A percentile compares a stretch with the other conserved stretches of the same genome.
Conservation (phyloP, 2,329 filamentous ascomycete genomes). For the Aspergillus hortae region DNA sequence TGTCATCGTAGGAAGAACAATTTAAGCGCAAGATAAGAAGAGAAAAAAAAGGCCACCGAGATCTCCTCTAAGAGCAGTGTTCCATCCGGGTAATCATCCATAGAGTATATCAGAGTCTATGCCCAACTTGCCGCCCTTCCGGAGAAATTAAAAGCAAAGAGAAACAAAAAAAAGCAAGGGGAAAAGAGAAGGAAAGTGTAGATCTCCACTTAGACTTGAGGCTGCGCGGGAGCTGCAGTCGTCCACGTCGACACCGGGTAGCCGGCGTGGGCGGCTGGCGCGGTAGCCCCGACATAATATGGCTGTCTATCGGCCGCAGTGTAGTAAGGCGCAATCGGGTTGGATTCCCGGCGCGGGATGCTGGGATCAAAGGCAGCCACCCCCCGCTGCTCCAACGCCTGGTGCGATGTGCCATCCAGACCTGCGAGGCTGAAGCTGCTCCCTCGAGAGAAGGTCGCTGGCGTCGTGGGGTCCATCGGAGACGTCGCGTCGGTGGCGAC, state of each 20-base stretch:
- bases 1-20: slow-evolving; percentile 19
- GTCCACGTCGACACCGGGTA: slow-evolving; percentile 38
- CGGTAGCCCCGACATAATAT: slow-evolving; percentile 30
- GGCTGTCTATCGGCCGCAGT: slow-evolving; percentile 27
- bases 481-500: slow-evolving; percentile 37
- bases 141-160: slow-evolving; percentile 6
- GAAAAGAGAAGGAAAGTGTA: slow-evolving; percentile 10
- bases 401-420: slow-evolving; percentile 27
- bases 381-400: slow-evolving; percentile 30
- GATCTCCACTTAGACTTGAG: slow-evolving; percentile 30
- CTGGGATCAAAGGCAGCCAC: slow-evolving; percentile 30
- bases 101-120: slow-evolving; percentile 21
- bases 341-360: slow-evolving; percentile 35
- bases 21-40: slow-evolving; percentile 5
- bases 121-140: slow-evolving; percentile 21
- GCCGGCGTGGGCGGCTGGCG: slow-evolving; percentile 26
- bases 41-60: slow-evolving; percentile 16
- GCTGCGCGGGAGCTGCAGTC: slow-evolving; percentile 36
- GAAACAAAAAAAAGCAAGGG: slow-evolving; percentile 10
- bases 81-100: slow-evolving; percentile 16
- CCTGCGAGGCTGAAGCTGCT: slow-evolving; percentile 34
- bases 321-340: slow-evolving; percentile 34
- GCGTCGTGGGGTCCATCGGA: slow-evolving; percentile 35
- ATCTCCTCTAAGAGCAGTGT: slow-evolving; percentile 20
- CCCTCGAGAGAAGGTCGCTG: slow-evolving; percentile 33